phyloP scores from a whole-genome alignment of 345 rosid genomes.

The Erodium maritimum region DNA sequence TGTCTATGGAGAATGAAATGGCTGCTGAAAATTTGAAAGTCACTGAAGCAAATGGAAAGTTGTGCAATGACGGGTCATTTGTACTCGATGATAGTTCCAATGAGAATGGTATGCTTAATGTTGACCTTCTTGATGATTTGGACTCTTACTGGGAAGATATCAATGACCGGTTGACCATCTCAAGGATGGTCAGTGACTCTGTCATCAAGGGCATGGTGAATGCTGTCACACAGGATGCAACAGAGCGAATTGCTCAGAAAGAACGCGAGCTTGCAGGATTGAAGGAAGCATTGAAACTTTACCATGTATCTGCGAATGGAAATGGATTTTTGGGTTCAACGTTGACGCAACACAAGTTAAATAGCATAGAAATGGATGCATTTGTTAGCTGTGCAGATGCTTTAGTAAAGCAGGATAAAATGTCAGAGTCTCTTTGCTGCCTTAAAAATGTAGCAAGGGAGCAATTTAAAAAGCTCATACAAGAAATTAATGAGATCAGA shows the following conservation, averaged over 20 bases:
- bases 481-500: slow-evolving; percentile 39
- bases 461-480: slow-evolving; percentile 47
- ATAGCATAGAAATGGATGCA: neutral
- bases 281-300: slow-evolving; percentile 27
- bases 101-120: slow-evolving; percentile 37
- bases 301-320: slow-evolving; percentile 19
- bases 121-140: slow-evolving; percentile 38
- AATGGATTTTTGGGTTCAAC: slow-evolving; percentile 11
- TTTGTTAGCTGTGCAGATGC: slow-evolving; percentile 13
- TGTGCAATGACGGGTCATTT: slow-evolving; percentile 7
- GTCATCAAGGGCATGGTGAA: slow-evolving; percentile 61
- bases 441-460: slow-evolving; percentile 27
- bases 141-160: slow-evolving; percentile 60
- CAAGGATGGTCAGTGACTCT: slow-evolving; percentile 71
- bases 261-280: slow-evolving; percentile 47
- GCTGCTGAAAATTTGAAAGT: slow-evolving; percentile 14
- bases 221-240: slow-evolving; percentile 57
- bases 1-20: slow-evolving; percentile 19
- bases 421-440: slow-evolving; percentile 23
- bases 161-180: slow-evolving; percentile 38
- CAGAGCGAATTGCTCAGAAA: slow-evolving; percentile 48
- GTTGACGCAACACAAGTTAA: slow-evolving; percentile 6
- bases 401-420: slow-evolving; percentile 9
- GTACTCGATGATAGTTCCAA: slow-evolving; percentile 10
- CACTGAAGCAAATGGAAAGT: slow-evolving; percentile 17